phyloP scores from a whole-genome alignment of 2,329 filamentous ascomycete species.

The Colletotrichum graminicola region DNA sequence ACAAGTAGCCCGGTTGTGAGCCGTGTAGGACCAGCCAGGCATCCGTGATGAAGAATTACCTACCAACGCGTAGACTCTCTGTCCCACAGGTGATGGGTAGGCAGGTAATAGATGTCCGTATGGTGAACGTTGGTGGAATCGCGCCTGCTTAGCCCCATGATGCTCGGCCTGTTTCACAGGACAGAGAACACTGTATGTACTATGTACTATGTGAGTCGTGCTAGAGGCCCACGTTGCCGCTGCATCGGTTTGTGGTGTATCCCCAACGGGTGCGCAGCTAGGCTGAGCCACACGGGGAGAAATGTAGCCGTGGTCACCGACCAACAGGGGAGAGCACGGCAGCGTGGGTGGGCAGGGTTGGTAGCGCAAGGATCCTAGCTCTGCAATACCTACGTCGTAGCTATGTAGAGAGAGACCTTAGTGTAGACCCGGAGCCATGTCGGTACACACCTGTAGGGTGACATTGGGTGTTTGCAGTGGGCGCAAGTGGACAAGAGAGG shows the following conservation, averaged over 20 bases:
- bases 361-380: background rate
- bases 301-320: slow-evolving; percentile 6
- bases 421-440: background rate
- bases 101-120: background rate
- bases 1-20: slow-evolving; percentile 6
- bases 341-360: slow-evolving; percentile 5
- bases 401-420: background rate
- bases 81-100: background rate
- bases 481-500: background rate
- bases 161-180: background rate
- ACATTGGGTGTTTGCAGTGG: background rate
- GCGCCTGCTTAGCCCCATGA: slow-evolving; percentile 1
- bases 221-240: background rate
- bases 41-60: background rate
- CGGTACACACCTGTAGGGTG: background rate
- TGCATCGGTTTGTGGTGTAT: background rate
- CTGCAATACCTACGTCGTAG: too few relatives aligned
- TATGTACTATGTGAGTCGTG: background rate
- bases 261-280: background rate
- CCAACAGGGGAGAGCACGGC: slow-evolving; percentile 7
- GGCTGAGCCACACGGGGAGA: slow-evolving; percentile 19
- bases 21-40: slow-evolving; percentile 1
- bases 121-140: background rate
- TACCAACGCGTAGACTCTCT: background rate
- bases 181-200: too few relatives aligned